A percentile compares a stretch with the other conserved stretches of the same genome.
These are phyloP conservation scores for Albugo laibachii DNA, from an alignment of 352 stramenopile genomes.

Conservation along the genomic window DNA sequence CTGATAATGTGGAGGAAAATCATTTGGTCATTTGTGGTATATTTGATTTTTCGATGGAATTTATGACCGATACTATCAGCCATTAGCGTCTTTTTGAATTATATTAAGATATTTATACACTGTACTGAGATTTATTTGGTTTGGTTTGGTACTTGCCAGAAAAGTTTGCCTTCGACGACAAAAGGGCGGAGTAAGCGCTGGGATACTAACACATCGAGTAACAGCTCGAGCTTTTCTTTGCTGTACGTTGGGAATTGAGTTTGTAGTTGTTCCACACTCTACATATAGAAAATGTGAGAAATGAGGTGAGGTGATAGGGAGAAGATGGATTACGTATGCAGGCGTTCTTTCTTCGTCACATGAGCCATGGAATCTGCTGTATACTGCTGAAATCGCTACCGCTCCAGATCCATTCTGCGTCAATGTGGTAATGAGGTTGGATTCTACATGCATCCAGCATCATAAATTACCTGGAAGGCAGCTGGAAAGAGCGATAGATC, in stretches of 20 bases:
- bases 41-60: too few species aligned
- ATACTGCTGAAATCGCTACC: conserved; percentile 65
- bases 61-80: too few species aligned
- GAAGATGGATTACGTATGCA: conserved; percentile 19
- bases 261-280: conserved; percentile 53
- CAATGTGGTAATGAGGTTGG: not conserved
- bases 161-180: conserved; percentile 70
- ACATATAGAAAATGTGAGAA: not conserved
- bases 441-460: not conserved
- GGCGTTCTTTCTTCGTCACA: conserved; percentile 22
- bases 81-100: too few species aligned
- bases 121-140: not conserved
- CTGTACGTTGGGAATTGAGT: conserved; percentile 46
- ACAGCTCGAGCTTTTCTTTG: conserved; percentile 49
- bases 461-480: conserved; percentile 42
- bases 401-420: conserved; percentile 45
- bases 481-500: conserved; percentile 43
- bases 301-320: conserved; percentile 5
- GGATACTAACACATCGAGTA: conserved; percentile 63
- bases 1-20: too few species aligned
- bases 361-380: conserved; percentile 61
- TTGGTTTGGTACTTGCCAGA: conserved; percentile 33
- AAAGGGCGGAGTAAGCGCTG: conserved; percentile 54
- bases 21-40: too few species aligned
- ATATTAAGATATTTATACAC: too few species aligned